A percentile compares a stretch with the other conserved stretches of the same genome.
Conservation (phyloP, 768 basidiomycete species). For the Amanita muscaria region DNA sequence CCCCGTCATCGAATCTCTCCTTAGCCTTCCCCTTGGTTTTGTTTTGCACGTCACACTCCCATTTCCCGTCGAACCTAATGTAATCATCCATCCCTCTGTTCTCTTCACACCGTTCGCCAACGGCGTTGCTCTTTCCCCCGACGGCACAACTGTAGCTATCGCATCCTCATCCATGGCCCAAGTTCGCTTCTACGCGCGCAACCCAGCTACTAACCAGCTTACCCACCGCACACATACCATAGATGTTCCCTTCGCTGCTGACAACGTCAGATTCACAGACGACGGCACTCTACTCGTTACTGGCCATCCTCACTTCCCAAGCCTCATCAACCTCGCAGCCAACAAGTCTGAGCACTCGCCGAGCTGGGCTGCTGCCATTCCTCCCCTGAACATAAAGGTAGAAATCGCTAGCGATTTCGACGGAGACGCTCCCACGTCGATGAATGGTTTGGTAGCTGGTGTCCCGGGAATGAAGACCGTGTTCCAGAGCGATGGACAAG, state of each 20-base stretch:
- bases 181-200: constrained; percentile 45
- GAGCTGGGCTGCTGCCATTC: constrained; percentile 52
- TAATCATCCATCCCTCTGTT: constrained; percentile 32
- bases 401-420: constrained; percentile 25
- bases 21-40: constrained; percentile 51
- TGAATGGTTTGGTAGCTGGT: constrained; percentile 29
- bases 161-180: constrained; percentile 41
- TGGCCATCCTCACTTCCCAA: constrained; percentile 59
- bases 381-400: constrained; percentile 15
- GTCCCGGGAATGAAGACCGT: constrained; percentile 41
- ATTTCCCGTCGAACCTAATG: constrained; percentile 13
- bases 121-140: constrained; percentile 48
- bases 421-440: constrained; percentile 38
- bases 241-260: constrained; percentile 48
- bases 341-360: constrained; percentile 36
- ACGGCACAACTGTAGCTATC: constrained; percentile 42
- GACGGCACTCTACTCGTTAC: constrained; percentile 41
- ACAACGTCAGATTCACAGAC: constrained; percentile 50
- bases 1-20: constrained; percentile 45
- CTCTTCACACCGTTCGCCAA: constrained; percentile 58
- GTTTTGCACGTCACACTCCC: constrained; percentile 45
- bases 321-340: constrained; percentile 35
- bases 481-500: constrained; percentile 68
- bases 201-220: constrained; percentile 36
- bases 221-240: constrained; percentile 27